These are phyloP conservation scores for Nicotiana sylvestris DNA, from an alignment of 257 asterid genomes.

Conservation along the genomic window DNA sequence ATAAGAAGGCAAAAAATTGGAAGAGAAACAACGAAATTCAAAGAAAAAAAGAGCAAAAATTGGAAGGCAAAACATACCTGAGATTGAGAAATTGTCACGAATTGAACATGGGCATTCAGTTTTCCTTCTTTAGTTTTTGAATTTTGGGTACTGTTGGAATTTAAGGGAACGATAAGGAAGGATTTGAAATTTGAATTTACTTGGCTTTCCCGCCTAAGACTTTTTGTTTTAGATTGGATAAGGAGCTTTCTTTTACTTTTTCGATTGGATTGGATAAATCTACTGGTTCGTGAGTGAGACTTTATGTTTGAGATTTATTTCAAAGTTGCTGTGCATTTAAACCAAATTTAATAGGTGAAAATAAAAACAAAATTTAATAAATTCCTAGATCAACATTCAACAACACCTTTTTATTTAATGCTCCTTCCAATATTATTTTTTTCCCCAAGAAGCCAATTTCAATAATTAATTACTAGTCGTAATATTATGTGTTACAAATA, in stretches of 20 bases:
- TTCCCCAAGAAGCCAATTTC: too few species aligned
- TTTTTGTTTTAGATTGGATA: background rate
- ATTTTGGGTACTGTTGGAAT: background rate
- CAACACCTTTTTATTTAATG: too few species aligned
- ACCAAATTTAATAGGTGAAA: background rate
- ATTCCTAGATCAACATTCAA: too few species aligned
- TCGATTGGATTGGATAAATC: background rate
- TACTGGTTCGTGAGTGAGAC: background rate
- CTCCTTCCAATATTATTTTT: too few species aligned
- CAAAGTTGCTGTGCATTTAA: background rate
- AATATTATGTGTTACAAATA: background rate
- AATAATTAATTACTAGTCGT: too few species aligned
- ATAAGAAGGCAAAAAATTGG: background rate
- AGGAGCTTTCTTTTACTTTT: background rate
- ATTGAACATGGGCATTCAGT: background rate
- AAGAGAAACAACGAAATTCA: background rate
- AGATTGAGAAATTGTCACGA: background rate
- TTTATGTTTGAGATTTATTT: background rate
- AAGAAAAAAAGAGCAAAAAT: background rate
- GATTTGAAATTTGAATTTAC: constrained; percentile 2
- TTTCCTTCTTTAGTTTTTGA: background rate
- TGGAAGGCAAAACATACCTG: background rate
- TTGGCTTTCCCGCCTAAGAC: background rate
- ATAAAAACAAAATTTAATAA: too few species aligned
- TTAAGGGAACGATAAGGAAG: background rate